Base-by-base conservation (phyloP, 208 protist species). In the Trypanosoma cruzi region DNA sequence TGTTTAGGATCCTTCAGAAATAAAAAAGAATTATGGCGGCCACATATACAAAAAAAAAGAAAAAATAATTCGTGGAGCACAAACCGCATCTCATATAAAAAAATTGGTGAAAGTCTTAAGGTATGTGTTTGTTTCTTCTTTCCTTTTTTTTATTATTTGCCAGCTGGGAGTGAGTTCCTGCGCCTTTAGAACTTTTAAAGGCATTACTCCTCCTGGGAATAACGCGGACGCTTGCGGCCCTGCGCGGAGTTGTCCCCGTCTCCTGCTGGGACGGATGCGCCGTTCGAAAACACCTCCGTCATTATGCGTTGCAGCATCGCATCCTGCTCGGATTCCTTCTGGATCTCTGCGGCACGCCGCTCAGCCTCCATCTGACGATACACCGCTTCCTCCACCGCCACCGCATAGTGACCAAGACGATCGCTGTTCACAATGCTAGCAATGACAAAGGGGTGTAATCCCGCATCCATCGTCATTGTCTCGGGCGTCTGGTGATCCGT, bases 361-460 rank as follows among this genome's bases (percentile, higher is more conserved):
- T 83, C 74, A 5, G 73, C 67, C 61, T 82, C 74, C 31, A 69
- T 67, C 31, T 61, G 76, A 2, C 72, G 71, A 62, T 86, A 89
- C n/a, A 63, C 66, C 4, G 67, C 68, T 34, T 71, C 78, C 18
- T 73, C 71, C 46, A 88, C 63, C 0, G 80, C 81, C 22, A 84
- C 63, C 8, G 78, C 80, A 64, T 82, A 90, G 34, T 84, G 75
- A 13, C 87, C 84, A 31, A 71, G 61, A 49, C 54, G 31, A 32
- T 61, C 64, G 59, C 82, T 73, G 49, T 79, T 65, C 31, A 87
- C 73, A 24, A 88, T 64, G 49, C 88, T 80, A 20, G 75, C 68
- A 18, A 93, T 71, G 0, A 79, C 84, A 49, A 93, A 56, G 42
- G 73, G 60, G 34, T 72, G 58, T 34, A 71, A 46, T 13, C 57